Base-by-base conservation (phyloP, 2,329 filamentous ascomycete genomes). In the Aspergillus pseudonomiae region DNA sequence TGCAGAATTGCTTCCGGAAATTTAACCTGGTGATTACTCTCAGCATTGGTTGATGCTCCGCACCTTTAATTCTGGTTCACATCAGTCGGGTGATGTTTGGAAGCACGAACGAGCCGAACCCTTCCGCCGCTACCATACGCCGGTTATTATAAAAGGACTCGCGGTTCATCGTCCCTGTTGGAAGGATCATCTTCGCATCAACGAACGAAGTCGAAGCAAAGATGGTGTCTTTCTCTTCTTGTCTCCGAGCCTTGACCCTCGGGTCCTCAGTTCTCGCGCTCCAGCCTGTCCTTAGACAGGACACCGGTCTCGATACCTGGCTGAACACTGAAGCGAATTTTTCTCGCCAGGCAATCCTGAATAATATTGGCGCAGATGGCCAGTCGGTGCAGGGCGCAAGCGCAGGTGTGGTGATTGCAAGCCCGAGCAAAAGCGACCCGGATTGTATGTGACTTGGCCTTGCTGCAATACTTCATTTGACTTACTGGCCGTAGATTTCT, bases 401-500 rank as follows among this genome's bases (percentile, higher is more conserved):
- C 50, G 75, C 82, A 3, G 85, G 86, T 34, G 79, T 85, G 61
- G 81, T 88, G 11, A 75, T 88, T 61, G 86, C 86, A 1, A 86
- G 84, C 65, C 86, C 86, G n/a, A 85, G 83, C 16, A 85, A 79
- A 50, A 74, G 34, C 6, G 75, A 84, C 68, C 86, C 86, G 1
- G 77, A 87, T 68, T 88, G 85, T 86, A 69, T 73, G 81, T 75
- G 21, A 16, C 7, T 24, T 48, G 14, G 21, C 24, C 45, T n/a
- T 21, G 21, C 14, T 2, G 10, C 14, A 19, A 53, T 21, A 24
- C 5, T 54, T 24, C 19, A 16, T 14, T 46, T 26, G 26, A 48
- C n/a, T 59, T 5, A 34, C 32, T 3, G 21, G 10, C 43, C 21
- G 2, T n/a, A 92, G 90, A 94, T 76, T 93, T 85, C 73, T 94